phyloP scores from a whole-genome alignment of 306 rosid species.

The Coriaria nepalensis region DNA sequence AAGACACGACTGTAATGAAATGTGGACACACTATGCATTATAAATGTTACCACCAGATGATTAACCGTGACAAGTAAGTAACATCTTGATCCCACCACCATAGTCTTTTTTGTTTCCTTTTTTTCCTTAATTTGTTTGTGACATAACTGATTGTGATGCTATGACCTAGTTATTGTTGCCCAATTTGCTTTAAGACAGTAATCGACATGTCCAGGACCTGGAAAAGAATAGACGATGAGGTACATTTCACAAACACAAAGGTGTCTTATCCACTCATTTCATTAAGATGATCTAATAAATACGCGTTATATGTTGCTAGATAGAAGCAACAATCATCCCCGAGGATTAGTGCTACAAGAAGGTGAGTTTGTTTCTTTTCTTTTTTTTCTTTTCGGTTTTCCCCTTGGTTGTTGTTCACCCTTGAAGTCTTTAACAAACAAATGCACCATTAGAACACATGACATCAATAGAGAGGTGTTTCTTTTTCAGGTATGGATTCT shows the following conservation, averaged over 20 bases:
- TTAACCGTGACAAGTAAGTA: conserved; percentile 61
- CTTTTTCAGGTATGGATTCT: conserved; percentile 87
- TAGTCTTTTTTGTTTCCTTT: neutral
- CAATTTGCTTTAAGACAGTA: conserved; percentile 78
- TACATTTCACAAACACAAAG: conserved; percentile 10
- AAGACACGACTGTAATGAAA: conserved; percentile 71
- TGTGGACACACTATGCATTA: conserved; percentile 95
- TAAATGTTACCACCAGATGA: conserved; percentile 74
- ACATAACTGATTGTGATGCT: conserved; percentile 10
- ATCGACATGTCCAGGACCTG: conserved; percentile 72
- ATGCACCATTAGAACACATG: too few species aligned
- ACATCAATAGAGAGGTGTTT: neutral
- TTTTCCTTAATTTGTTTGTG: neutral
- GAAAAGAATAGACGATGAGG: conserved; percentile 96
- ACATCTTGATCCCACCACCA: neutral
- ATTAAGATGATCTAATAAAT: conserved; percentile 1
- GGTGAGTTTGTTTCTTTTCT: conserved; percentile 31
- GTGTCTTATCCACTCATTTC: neutral
- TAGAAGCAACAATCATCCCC: conserved; percentile 76
- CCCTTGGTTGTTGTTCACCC: neutral
- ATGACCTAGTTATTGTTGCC: conserved; percentile 63
- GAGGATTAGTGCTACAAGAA: conserved; percentile 67
- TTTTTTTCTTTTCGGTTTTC: conserved; percentile 4
- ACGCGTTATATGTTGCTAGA: conserved; percentile 27
- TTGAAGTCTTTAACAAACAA: conserved; percentile 7